phyloP scores from a whole-genome alignment of 257 asterid genomes.

The Lycium barbarum region DNA sequence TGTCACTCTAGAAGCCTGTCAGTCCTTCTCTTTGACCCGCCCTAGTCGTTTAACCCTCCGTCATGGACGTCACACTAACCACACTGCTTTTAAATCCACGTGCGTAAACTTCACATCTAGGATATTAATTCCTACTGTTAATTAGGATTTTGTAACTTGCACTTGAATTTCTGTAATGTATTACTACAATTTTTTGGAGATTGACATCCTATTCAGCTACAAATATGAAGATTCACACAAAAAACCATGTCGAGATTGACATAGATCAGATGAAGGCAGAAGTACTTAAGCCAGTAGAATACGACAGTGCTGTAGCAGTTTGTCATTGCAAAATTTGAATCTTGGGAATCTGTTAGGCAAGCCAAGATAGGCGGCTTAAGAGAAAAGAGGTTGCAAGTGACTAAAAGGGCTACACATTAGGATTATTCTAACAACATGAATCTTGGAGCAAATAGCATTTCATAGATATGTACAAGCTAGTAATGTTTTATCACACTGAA shows the following conservation, averaged over 20 bases:
- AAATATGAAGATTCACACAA: background rate
- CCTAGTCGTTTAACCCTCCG: no score
- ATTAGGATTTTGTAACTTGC: background rate
- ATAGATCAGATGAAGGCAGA: constrained; percentile 45
- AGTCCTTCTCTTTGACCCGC: no score
- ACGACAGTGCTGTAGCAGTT: constrained; percentile 30
- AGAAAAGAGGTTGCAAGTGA: constrained; percentile 47
- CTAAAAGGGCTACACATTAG: constrained; percentile 59
- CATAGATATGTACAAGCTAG: no score
- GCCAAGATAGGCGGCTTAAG: constrained; percentile 42
- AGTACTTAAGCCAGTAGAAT: constrained; percentile 40
- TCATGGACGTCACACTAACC: background rate
- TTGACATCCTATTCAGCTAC: background rate
- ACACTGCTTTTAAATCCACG: background rate
- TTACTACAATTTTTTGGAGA: no score
- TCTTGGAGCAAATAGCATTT: constrained; percentile 63
- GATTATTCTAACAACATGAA: constrained; percentile 55
- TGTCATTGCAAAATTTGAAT: constrained; percentile 42
- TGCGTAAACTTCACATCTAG: background rate
- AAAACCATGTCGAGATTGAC: constrained; percentile 49
- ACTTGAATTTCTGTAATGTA: no score
- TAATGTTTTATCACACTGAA: no score
- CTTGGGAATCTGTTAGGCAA: constrained; percentile 38
- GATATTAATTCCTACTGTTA: background rate
- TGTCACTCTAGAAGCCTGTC: no score